Conservation (phyloP, 2,329 filamentous ascomycete species). For the Penicillium olsonii region DNA sequence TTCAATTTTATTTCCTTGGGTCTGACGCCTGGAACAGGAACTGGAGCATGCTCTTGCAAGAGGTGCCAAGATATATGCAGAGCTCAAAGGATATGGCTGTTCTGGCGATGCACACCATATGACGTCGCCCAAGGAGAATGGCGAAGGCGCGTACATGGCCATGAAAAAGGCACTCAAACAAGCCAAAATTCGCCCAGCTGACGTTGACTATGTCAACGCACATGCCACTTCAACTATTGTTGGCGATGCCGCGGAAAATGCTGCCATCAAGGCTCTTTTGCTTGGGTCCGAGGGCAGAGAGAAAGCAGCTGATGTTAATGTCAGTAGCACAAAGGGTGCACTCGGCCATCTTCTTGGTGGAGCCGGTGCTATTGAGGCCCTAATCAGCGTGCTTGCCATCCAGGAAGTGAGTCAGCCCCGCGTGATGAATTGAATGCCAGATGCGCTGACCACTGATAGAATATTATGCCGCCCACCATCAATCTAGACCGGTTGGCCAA, state of each 20-base stretch:
- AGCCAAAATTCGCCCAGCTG: conserved; percentile 66
- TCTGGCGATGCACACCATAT: conserved; percentile 92
- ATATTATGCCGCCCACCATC: conserved; percentile 78
- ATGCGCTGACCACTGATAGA: conserved; percentile 51
- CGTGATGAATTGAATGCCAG: background rate
- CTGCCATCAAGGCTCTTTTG: conserved; percentile 76
- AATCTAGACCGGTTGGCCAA: conserved; percentile 71
- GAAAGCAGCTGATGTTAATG: conserved; percentile 66
- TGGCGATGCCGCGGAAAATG: conserved; percentile 85
- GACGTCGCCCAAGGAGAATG: conserved; percentile 83
- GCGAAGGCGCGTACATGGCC: conserved; percentile 75
- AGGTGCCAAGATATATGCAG: conserved; percentile 81
- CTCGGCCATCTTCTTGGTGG: conserved; percentile 89
- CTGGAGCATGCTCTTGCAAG: conserved; percentile 80
- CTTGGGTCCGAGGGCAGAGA: conserved; percentile 68
- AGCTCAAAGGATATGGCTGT: conserved; percentile 84
- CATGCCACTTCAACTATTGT: conserved; percentile 87
- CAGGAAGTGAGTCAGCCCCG: conserved; percentile 62
- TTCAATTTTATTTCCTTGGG: background rate
- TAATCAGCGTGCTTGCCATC: conserved; percentile 80
- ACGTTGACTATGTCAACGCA: conserved; percentile 91
- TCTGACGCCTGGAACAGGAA: conserved; percentile 53
- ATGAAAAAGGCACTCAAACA: conserved; percentile 82
- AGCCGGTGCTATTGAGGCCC: conserved; percentile 84
- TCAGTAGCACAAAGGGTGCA: conserved; percentile 93